These are phyloP conservation scores for Termitomyces sp. DNA, from an alignment of 768 basidiomycete species.

Conservation along the genomic window DNA sequence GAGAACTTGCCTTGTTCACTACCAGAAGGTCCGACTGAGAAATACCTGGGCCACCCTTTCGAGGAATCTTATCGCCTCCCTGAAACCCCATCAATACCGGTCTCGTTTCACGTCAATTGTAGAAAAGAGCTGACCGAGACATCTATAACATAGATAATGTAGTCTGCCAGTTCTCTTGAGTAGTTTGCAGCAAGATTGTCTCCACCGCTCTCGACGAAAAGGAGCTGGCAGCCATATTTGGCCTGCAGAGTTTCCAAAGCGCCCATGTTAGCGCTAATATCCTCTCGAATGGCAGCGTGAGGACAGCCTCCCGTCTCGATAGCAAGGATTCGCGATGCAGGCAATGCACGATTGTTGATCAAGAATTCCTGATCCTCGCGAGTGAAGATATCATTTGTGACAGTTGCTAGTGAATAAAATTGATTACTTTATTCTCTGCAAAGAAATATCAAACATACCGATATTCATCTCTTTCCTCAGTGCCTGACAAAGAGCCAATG, in stretches of 20 bases:
- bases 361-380: conserved; percentile 97
- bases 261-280: conserved; percentile 96
- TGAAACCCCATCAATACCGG: conserved; percentile 23
- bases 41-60: conserved; percentile 97
- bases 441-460: conserved; percentile 45
- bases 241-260: conserved; percentile 93
- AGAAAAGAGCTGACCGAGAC: conserved; percentile 55
- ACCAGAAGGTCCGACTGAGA: conserved; percentile 93
- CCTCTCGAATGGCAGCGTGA: conserved; percentile 97
- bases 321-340: conserved; percentile 81
- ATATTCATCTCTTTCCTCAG: conserved; percentile 88
- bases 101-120: conserved; percentile 1
- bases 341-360: conserved; percentile 88
- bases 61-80: conserved; percentile 98
- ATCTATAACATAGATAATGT: conserved; percentile 92
- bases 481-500: conserved; percentile 82
- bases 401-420: conserved; percentile 58
- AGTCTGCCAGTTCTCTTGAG: conserved; percentile 94
- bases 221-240: conserved; percentile 83
- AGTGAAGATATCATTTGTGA: conserved; percentile 99
- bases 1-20: conserved; percentile 78
- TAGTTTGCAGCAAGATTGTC: conserved; percentile 98
- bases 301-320: conserved; percentile 99
- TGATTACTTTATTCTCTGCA: conserved; percentile 2
- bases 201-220: conserved; percentile 95